Evolutionary conservation across 2,329 filamentous ascomycete species (phyloP).

Genomic region (Fusarium graminum): DNA sequence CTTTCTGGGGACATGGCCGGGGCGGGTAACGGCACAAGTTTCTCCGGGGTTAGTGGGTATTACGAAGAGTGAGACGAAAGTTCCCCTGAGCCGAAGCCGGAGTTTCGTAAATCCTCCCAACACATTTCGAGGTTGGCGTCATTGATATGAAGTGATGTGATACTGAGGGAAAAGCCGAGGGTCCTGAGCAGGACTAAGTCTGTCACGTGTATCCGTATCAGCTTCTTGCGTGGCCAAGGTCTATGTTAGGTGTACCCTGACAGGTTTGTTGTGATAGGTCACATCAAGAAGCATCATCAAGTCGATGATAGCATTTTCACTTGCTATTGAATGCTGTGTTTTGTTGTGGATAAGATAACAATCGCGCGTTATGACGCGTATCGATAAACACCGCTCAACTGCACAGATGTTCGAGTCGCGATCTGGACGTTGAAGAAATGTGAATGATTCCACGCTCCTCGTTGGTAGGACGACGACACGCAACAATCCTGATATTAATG

Average conservation of each 20-base stretch:
- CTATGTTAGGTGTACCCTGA: background rate
- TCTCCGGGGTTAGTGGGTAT: constrained; percentile 29
- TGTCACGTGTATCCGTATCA: background rate
- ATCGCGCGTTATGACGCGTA: background rate
- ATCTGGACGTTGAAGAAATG: constrained; percentile 1
- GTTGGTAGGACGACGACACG: constrained; percentile 30
- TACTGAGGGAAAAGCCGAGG: constrained; percentile 3
- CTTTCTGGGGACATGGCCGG: constrained; percentile 6
- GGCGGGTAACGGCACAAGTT: constrained; percentile 32
- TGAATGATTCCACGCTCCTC: constrained; percentile 12
- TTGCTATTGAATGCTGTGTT: background rate
- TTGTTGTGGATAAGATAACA: background rate
- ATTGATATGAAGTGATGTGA: constrained; percentile 32
- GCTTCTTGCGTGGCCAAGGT: background rate
- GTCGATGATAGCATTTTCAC: background rate
- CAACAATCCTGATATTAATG: constrained; percentile 5
- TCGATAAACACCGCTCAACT: constrained; percentile 1
- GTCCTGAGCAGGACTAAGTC: background rate
- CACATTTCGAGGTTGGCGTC: constrained; percentile 30
- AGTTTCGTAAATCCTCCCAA: constrained; percentile 3
- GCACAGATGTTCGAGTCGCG: constrained; percentile 9
- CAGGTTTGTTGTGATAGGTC: background rate
- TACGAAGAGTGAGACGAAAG: constrained; percentile 21
- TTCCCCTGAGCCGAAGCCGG: constrained; percentile 22
- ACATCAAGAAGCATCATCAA: background rate